These are phyloP conservation scores for Silene uniflora DNA, from an alignment of 148 eudicot species.

Conservation along the genomic window DNA sequence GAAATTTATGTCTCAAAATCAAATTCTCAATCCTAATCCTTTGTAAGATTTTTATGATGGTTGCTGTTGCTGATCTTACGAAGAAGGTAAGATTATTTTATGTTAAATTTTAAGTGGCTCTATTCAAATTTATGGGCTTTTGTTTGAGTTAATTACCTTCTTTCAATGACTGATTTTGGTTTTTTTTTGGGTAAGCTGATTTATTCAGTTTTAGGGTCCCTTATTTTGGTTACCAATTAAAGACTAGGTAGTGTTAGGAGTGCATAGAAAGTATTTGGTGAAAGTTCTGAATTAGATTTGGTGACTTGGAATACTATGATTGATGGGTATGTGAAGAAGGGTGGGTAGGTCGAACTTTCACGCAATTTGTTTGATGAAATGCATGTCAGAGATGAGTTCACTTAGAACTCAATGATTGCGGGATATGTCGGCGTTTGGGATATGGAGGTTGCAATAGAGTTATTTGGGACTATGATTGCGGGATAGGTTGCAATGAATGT, in stretches of 20 bases:
- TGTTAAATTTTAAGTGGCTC: too few relatives aligned
- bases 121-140: too few relatives aligned
- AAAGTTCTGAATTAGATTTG: slow-evolving; percentile 37
- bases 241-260: slow-evolving; percentile 34
- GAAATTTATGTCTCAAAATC: too few relatives aligned
- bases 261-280: slow-evolving; percentile 49
- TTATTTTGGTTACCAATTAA: too few relatives aligned
- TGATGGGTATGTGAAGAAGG: slow-evolving; percentile 55
- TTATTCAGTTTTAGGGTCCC: too few relatives aligned
- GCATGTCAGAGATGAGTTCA: slow-evolving; percentile 43
- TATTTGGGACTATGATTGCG: slow-evolving; percentile 44
- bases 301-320: slow-evolving; percentile 58
- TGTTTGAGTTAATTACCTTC: too few relatives aligned
- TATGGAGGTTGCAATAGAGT: slow-evolving; percentile 31
- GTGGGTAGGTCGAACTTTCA: slow-evolving; percentile 35
- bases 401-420: slow-evolving; percentile 50
- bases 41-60: too few relatives aligned
- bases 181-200: too few relatives aligned
- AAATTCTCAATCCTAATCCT: too few relatives aligned
- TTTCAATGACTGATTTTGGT: too few relatives aligned
- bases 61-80: too few relatives aligned
- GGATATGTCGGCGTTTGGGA: slow-evolving; percentile 41
- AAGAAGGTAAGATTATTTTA: too few relatives aligned
- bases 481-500: slow-evolving; percentile 59
- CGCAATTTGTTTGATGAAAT: slow-evolving; percentile 40